Base-by-base conservation (phyloP, 1,284 basidiomycete genomes). In the Kwoniella shivajii region DNA sequence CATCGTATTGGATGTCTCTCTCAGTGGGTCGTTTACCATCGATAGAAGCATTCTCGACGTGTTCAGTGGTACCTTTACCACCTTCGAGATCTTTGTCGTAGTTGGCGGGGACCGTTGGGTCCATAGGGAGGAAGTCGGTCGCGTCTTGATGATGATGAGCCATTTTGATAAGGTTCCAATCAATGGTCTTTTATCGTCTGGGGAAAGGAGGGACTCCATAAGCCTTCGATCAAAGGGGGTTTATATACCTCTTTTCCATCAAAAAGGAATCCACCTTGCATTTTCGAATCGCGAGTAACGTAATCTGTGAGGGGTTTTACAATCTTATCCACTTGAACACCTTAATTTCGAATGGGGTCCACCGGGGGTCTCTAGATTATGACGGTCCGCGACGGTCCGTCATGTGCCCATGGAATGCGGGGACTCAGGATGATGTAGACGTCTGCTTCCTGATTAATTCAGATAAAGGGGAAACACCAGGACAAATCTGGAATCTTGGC, bases 41-140 rank as follows among this genome's bases (percentile, higher is more conserved):
- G 59, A 56, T 49, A 3, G 51, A 50, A 31, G 59, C 58, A 34
- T 61, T 56, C 41, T 68, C 66, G 48, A 66, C 45, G 29, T 68
- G 66, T 34, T 64, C 60, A 22, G 60, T 49, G 18, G 48, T 50
- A 18, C 24, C 44, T 43, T 67, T 67, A 18, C 50, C 54, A 20
- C 42, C 54, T 31, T 64, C 58, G 47, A 58, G 31, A 41, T 64
- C 64, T 30, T 61, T 52, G 31, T 47, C 30, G 41, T 46, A 50
- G 11, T 48, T 41, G 38, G 50, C 30, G 27, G 54, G 29, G 24
- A 42, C 47, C 37, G 49, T 48, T 14, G 50, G 52, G 41, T 49
- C 39, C 22, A 53, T 56, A 14, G 62, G 62, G 22, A 64, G 31
- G 24, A 60, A 52, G 30, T 60, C 59, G 29, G 56, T 54, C 10